Base-by-base conservation (phyloP, 75 land plant species). In the Sequoiadendron giganteum region DNA sequence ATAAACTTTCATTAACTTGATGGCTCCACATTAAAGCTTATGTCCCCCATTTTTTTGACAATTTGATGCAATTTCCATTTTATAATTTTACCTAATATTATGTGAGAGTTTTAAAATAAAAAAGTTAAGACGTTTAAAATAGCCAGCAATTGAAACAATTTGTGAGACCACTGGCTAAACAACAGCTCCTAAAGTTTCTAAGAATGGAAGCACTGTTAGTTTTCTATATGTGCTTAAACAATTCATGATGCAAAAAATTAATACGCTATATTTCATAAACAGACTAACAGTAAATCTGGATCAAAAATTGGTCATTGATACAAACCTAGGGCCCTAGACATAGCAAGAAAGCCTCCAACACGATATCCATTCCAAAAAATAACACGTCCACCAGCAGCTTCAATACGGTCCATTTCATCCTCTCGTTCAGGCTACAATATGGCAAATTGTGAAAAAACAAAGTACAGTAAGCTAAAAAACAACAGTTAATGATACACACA, bases 331-430 rank as follows among this genome's bases (percentile, higher is more conserved):
- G 95, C 95, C 52, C 95, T 87, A 8, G 95, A 94, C 95, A 85
- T 85, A 42, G 93, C 93, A 79, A 93, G 91, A 79, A 93, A 88
- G n/a, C 93, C 93, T 75, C 91, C 90, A 32, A 93, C 93, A 48
- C 93, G 88, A 89, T 93, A 91, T 38, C 93, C 93, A 89, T 93
- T 92, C 93, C 93, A 93, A 90, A 75, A 88, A 16, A 93, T 91
- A 61, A 93, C 93, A 18, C 93, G 90, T n/a, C 93, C 93, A 34
- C 93, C 93, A 54, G 93, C 93, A 83, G 91, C 93, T 87, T 93
- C 93, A 58, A 93, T 83, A 48, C 93, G 93, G 36, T 68, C 81
- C 88, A 90, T 78, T 88, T 93, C 93, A 65, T 93, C 93, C 48
- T 91, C 93, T 55, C 88, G 88, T 68, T 91, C 91, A 49, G 93